Percentiles rank a stretch among this genome's conserved stretches.
phyloP scores from a whole-genome alignment of 192 early-diverging fungal genomes.

The Cladochytrium replicatum region DNA sequence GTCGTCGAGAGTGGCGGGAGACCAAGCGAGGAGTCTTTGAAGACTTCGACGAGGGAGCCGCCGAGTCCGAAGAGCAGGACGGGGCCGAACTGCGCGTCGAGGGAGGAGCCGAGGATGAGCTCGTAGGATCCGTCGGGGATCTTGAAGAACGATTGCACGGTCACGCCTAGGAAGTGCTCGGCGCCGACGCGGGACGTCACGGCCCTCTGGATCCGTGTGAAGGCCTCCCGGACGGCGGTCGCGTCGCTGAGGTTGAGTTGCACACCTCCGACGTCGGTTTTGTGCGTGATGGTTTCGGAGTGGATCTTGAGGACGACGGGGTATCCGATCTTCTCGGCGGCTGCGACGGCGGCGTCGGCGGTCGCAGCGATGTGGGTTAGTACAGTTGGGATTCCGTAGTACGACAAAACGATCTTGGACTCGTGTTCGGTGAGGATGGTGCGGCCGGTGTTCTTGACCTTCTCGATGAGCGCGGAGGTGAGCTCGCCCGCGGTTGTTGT shows the following conservation, averaged over 20 bases:
- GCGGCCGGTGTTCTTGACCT: not conserved
- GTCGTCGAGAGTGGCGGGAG: not conserved
- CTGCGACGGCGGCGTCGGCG: not conserved
- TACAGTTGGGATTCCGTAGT: not conserved
- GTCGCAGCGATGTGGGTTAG: not conserved
- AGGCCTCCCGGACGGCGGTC: not conserved
- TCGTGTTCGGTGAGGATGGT: not conserved
- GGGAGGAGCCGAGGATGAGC: not conserved
- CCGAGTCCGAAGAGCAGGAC: not conserved
- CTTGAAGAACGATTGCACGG: not conserved
- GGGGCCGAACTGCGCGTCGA: not conserved
- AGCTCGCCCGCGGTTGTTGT: not conserved
- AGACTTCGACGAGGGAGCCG: not conserved
- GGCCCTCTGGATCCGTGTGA: not conserved
- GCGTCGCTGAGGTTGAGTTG: not conserved
- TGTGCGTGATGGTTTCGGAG: not conserved
- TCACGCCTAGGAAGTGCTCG: not conserved
- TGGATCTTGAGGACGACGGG: not conserved
- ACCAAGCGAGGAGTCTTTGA: not conserved
- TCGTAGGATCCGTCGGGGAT: not conserved
- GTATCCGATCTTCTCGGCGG: not conserved
- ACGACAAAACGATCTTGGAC: not conserved
- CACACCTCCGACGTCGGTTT: conserved; percentile 1
- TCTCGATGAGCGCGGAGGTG: not conserved
- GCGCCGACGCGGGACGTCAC: not conserved